Conservation (phyloP, 1,284 basidiomycete genomes). For the Rhodotorula glutinis region DNA sequence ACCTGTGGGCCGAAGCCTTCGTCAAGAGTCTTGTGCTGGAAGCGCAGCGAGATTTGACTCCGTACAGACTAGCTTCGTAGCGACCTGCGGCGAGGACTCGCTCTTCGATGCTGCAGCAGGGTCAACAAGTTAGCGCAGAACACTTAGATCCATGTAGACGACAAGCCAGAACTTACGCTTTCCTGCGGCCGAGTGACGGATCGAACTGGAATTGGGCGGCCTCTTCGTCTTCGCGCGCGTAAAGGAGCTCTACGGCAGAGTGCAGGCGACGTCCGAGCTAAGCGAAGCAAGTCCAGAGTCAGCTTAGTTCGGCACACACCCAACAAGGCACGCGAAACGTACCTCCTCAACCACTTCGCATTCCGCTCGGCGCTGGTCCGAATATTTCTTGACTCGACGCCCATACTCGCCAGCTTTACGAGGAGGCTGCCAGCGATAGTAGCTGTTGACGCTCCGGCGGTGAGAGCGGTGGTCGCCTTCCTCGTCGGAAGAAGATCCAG, state of each 20-base stretch:
- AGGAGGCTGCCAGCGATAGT: not conserved
- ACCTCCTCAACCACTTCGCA: slow-evolving; percentile 1
- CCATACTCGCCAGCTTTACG: not conserved
- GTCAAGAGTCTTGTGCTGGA: not conserved
- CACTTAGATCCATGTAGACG: not conserved
- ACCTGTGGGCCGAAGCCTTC: not conserved
- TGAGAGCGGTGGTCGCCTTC: not conserved
- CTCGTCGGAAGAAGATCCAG: not conserved
- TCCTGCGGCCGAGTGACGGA: no score
- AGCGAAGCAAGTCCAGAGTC: not conserved
- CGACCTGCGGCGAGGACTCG: not conserved
- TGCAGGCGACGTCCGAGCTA: not conserved
- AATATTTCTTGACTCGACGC: not conserved
- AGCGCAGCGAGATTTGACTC: not conserved
- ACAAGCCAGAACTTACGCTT: not conserved
- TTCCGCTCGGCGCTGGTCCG: not conserved
- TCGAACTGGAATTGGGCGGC: no score
- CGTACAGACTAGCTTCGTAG: no score
- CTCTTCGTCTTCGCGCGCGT: no score
- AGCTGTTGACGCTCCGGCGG: not conserved
- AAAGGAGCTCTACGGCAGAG: not conserved
- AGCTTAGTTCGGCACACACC: not conserved
- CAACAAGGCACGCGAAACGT: not conserved
- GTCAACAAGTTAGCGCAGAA: no score
- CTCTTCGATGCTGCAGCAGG: not conserved